phyloP scores from a whole-genome alignment of 805 yeast genomes.

The Yarrowia sp. region DNA sequence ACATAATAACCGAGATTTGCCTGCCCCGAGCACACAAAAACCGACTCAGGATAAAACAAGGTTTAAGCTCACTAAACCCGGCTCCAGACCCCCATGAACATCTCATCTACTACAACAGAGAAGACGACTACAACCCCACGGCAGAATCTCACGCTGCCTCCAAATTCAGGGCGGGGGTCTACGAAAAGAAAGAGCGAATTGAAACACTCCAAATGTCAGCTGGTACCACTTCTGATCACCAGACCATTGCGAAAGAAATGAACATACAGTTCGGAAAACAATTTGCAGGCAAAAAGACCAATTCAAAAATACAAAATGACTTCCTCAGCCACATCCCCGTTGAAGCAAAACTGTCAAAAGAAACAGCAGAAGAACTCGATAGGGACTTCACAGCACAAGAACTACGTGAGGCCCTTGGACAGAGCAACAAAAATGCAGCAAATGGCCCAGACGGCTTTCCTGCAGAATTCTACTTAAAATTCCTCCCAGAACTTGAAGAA shows the following conservation, averaged over 20 bases:
- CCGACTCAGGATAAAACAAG: background rate
- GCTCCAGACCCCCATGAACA: background rate
- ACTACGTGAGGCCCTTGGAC: background rate
- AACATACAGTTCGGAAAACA: too few species aligned
- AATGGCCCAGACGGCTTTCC: background rate
- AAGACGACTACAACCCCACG: background rate
- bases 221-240: too few species aligned
- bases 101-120: background rate
- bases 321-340: background rate
- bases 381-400: background rate
- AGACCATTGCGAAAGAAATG: too few species aligned
- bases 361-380: background rate
- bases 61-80: background rate
- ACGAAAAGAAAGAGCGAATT: background rate
- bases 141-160: background rate
- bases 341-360: background rate
- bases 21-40: background rate
- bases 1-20: background rate
- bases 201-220: too few species aligned
- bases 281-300: too few species aligned
- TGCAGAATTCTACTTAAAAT: background rate
- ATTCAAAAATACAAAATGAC: too few species aligned
- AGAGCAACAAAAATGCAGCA: background rate
- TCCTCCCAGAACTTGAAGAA: background rate
- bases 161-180: background rate